A percentile compares a stretch with the other conserved stretches of the same genome.
phyloP scores from a whole-genome alignment of 202 grass and related monocot genomes.

The Hordeum pubiflorum region DNA sequence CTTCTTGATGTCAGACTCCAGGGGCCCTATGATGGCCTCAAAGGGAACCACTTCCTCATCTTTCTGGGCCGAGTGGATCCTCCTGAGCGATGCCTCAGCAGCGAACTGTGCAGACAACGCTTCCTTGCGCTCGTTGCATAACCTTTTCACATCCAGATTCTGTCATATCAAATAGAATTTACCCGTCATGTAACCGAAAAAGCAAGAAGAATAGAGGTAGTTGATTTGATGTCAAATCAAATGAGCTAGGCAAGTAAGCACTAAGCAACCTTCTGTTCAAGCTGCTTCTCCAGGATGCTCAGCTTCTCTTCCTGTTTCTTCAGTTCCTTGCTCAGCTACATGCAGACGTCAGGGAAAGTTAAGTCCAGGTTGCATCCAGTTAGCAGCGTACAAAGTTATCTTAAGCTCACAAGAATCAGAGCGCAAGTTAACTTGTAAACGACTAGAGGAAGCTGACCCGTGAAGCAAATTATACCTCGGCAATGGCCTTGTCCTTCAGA shows the following conservation, averaged over 20 bases:
- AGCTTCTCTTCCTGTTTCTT: constrained; percentile 75
- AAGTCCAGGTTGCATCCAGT: not conserved
- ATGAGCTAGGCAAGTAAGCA: not conserved
- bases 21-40: constrained; percentile 64
- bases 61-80: constrained; percentile 61
- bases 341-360: not conserved
- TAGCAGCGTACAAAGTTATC: not conserved
- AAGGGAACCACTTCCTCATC: constrained; percentile 74
- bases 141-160: constrained; percentile 76
- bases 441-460: not conserved
- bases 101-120: constrained; percentile 73
- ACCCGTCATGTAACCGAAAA: not conserved
- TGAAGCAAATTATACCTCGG: constrained; percentile 52
- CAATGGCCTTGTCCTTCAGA: constrained; percentile 79
- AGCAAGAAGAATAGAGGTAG: not conserved
- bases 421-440: constrained; percentile 2
- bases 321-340: constrained; percentile 74
- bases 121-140: constrained; percentile 70
- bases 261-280: constrained; percentile 68
- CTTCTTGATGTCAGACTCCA: constrained; percentile 80
- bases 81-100: constrained; percentile 73
- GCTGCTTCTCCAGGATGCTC: constrained; percentile 54
- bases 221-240: not conserved
- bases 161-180: constrained; percentile 29
- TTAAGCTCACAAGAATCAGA: not conserved